phyloP scores from a whole-genome alignment of 2,329 filamentous ascomycete genomes.

The Aspergillus persii region DNA sequence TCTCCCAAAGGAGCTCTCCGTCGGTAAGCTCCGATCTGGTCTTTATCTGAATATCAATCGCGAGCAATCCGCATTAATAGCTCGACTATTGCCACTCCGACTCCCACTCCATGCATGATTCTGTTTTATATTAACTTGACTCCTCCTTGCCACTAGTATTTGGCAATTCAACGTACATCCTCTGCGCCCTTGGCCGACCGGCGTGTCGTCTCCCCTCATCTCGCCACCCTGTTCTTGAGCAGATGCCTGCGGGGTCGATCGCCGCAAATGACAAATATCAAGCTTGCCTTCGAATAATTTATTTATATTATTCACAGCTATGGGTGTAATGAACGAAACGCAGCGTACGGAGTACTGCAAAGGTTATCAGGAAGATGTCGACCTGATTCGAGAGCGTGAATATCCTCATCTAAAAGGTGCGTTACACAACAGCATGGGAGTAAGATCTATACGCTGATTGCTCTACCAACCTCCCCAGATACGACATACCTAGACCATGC shows the following conservation, averaged over 20 bases:
- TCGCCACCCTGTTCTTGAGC: not conserved
- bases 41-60: not conserved
- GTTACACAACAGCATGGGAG: not conserved
- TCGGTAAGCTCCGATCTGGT: constrained; percentile 25
- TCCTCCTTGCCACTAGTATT: not conserved
- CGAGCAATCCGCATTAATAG: not conserved
- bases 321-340: constrained; percentile 1
- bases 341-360: constrained; percentile 18
- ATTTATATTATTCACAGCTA: not conserved
- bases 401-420: constrained; percentile 47
- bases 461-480: constrained; percentile 45
- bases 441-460: not conserved
- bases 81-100: not conserved
- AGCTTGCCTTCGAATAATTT: not conserved
- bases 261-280: not conserved
- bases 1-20: not conserved
- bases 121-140: not conserved
- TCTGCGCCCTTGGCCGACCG: not conserved
- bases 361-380: constrained; percentile 47
- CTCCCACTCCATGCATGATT: not conserved
- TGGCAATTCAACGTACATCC: not conserved
- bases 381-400: constrained; percentile 46
- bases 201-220: not conserved
- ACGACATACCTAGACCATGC: constrained; percentile 89
- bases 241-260: not conserved